Conservation (phyloP, 2,329 filamentous ascomycete genomes). For the Paraphaeosphaeria minitans region DNA sequence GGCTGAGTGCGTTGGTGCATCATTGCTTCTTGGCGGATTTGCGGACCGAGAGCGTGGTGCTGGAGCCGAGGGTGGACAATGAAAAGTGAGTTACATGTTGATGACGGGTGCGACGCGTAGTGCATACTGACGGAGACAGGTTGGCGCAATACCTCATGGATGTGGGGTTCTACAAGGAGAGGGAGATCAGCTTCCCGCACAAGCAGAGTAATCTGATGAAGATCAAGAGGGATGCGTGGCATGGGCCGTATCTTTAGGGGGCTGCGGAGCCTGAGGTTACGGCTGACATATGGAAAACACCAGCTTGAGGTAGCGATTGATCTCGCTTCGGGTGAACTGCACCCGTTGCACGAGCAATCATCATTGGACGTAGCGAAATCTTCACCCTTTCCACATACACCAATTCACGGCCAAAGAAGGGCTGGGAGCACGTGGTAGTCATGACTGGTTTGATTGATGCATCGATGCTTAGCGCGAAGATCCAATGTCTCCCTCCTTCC, state of each 20-base stretch:
- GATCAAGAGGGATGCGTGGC: slow-evolving; percentile 78
- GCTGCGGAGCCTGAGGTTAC: slow-evolving; percentile 6
- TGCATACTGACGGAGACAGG: slow-evolving; percentile 49
- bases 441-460: not conserved
- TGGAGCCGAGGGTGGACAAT: slow-evolving; percentile 94
- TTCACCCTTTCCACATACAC: too few species aligned
- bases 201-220: slow-evolving; percentile 90
- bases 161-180: slow-evolving; percentile 83
- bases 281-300: not conserved
- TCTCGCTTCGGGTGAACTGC: not conserved
- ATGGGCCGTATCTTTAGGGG: slow-evolving; percentile 28
- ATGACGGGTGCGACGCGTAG: not conserved
- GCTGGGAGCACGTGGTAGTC: not conserved
- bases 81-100: slow-evolving; percentile 67
- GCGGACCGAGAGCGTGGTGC: slow-evolving; percentile 78
- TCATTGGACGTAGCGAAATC: not conserved
- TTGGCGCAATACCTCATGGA: slow-evolving; percentile 72
- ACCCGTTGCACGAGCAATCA: not conserved
- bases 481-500: not conserved
- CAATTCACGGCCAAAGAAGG: not conserved
- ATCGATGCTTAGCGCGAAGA: not conserved
- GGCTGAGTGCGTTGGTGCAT: slow-evolving; percentile 87
- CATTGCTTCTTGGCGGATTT: slow-evolving; percentile 78
- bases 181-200: slow-evolving; percentile 84
- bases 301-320: not conserved